Base-by-base conservation (phyloP, 306 rosid species). In the Fragaria iinumae region DNA sequence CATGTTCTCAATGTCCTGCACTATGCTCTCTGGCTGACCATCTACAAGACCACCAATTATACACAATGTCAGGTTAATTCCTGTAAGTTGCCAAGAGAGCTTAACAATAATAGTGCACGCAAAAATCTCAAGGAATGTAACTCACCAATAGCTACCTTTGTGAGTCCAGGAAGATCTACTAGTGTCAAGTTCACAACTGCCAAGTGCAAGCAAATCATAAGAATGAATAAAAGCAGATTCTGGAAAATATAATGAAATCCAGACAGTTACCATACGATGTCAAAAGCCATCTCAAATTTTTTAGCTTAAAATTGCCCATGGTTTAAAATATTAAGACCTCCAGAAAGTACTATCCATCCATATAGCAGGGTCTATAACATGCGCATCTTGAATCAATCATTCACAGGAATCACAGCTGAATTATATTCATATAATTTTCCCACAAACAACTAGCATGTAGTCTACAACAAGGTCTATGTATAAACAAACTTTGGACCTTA, bases 141-240 rank as follows among this genome's bases (percentile, higher is more conserved):
- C 85, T 81, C 68, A 85, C 88, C 88, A 59, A 85, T 80, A 69
- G 86, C 88, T 69, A 85, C 88, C 77, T 85, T 85, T 45, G 88
- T 85, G 47, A 85, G 84, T 63, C 88, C 88, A 71, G 88, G 86
- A 72, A 85, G 86, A 85, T 85, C 88, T 20, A 85, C 44, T 18
- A 85, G 68, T 50, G 88, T 82, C 84, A 85, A 64, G 74, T 85
- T 85, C 65, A 85, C 88, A 64, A 85, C 88, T 85, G 86, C 77
- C 68, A 71, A 18, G 44, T 6, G 38, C 29, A 45, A 66, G 66
- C 34, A 77, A 56, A 11, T 69, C 57, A 12, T 27, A 45, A 67
- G 17, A 17, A 73, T 12, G 66, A 25, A 48, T 39, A n/a, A 65
- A 55, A 41, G 0, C 1, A 12, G n/a, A 12, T 41, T 44, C 11